Percentiles rank a stretch among this genome's conserved stretches.
phyloP scores from a whole-genome alignment of 1,139 yeast species.

The Meyerozyma guilliermondii region DNA sequence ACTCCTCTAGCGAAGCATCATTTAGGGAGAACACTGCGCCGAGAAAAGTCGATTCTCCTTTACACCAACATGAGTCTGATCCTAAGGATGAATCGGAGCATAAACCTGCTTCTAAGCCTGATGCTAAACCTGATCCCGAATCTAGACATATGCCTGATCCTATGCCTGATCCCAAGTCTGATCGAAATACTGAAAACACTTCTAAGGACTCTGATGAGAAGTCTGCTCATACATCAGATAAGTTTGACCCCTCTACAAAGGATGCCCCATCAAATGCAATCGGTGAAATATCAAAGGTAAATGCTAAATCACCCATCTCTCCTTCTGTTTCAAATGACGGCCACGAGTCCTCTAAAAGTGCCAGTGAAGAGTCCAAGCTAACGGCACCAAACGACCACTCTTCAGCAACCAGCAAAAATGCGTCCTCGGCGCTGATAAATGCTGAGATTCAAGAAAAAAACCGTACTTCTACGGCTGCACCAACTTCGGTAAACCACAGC shows the following conservation, averaged over 20 bases:
- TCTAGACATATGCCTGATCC: too few relatives aligned
- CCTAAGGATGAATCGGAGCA: too few relatives aligned
- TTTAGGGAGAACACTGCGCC: not conserved
- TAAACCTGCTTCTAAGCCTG: too few relatives aligned
- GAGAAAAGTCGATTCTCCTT: not conserved
- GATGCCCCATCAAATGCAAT: too few relatives aligned
- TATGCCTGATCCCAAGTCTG: too few relatives aligned
- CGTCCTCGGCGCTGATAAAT: not conserved
- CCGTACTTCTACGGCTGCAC: too few relatives aligned
- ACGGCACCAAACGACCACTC: not conserved
- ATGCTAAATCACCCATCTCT: not conserved
- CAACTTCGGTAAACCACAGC: too few relatives aligned
- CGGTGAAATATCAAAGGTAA: too few relatives aligned
- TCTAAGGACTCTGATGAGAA: too few relatives aligned
- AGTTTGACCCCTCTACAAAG: not conserved
- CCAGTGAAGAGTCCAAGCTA: not conserved
- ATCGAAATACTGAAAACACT: too few relatives aligned
- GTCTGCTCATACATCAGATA: not conserved
- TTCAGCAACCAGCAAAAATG: not conserved
- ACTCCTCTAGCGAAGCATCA: conserved; percentile 7
- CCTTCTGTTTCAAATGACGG: not conserved
- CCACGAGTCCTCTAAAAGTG: not conserved
- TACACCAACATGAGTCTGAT: too few relatives aligned
- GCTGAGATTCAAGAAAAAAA: not conserved
- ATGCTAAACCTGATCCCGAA: too few relatives aligned